Conservation (phyloP, 2,329 filamentous ascomycete genomes). For the Plectosphaerella plurivora region DNA sequence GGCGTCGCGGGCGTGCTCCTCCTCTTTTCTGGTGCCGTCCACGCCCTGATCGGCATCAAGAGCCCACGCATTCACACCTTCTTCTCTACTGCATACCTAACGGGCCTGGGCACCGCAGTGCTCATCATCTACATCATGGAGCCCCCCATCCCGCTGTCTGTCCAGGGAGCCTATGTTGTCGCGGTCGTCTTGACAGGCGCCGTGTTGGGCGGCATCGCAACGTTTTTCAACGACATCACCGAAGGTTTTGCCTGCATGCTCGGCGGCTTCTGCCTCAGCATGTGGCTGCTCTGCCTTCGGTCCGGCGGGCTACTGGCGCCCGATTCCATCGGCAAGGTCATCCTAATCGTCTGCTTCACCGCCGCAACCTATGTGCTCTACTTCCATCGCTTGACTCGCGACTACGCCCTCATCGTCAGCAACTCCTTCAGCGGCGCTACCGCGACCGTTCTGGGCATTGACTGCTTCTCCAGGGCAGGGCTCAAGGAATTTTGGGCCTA, state of each 20-base stretch:
- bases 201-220: constrained; percentile 67
- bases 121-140: constrained; percentile 87
- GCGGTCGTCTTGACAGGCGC: constrained; percentile 69
- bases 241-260: constrained; percentile 79
- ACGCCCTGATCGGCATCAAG: constrained; percentile 77
- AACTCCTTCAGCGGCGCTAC: constrained; percentile 83
- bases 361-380: constrained; percentile 67
- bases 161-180: constrained; percentile 85
- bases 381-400: constrained; percentile 72
- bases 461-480: constrained; percentile 85
- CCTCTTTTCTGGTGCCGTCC: constrained; percentile 64
- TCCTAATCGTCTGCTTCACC: constrained; percentile 73
- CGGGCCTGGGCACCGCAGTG: constrained; percentile 69
- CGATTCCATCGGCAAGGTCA: constrained; percentile 54
- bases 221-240: constrained; percentile 80
- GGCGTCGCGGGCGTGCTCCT: constrained; percentile 75
- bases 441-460: constrained; percentile 74
- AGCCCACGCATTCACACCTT: constrained; percentile 76
- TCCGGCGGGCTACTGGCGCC: constrained; percentile 68
- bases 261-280: constrained; percentile 78
- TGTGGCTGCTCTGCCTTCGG: constrained; percentile 83
- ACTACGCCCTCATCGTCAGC: constrained; percentile 70
- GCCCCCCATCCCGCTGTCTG: constrained; percentile 65
- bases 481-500: constrained; percentile 96
- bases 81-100: constrained; percentile 71